Base-by-base conservation (phyloP, 116 monocot species). In the Cymodocea nodosa region DNA sequence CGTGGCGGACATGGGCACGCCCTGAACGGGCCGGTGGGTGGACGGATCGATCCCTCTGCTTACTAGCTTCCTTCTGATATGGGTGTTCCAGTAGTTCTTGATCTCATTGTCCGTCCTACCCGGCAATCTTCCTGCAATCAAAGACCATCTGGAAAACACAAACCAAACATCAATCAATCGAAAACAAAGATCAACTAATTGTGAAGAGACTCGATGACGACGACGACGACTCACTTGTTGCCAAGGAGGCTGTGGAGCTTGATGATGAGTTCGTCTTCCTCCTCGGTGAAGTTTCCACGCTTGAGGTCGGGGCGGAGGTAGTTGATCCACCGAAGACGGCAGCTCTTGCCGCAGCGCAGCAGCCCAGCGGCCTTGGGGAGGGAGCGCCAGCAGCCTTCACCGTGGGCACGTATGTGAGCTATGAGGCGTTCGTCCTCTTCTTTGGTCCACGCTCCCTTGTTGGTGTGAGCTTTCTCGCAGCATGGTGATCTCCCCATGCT, bases 91-190 rank as follows among this genome's bases (percentile, higher is more conserved):
- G 75, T 90, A 84, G 75, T 90, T 90, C 90, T 67, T 19, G 56
- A 93, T 93, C 75, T 93, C 93, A 71, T 93, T 93, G 73, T 93
- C 93, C 1, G 91, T 91, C 37, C 91, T 80, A 2, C 91, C 91
- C 0, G 91, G 91, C 12, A 91, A 66, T 62, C 82, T 82, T 16
- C 74, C 84, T 0, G 91, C 91, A 68, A 91, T 91, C 55, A 91
- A 50, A 24, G 87, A 87, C 87, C 87, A 87, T 73, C 87, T 87
- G 68, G 14, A 37, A 54, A 3, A 20, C 54, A 6, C 16, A 16
- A 18, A 54, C 54, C 5, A 12, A 54, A n/a, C 5, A 54, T 4
- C 0, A 54, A n/a, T 54, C 0, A 54, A n/a, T 54, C 54, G 20
- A 16, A 1, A 16, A 6, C 2, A 54, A 54, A 3, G 54, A n/a